Evolutionary conservation across 192 early-diverging fungal species (phyloP), one percentile per base, ranked within the genome.

Genomic region (Rhizophagus sp.): DNA sequence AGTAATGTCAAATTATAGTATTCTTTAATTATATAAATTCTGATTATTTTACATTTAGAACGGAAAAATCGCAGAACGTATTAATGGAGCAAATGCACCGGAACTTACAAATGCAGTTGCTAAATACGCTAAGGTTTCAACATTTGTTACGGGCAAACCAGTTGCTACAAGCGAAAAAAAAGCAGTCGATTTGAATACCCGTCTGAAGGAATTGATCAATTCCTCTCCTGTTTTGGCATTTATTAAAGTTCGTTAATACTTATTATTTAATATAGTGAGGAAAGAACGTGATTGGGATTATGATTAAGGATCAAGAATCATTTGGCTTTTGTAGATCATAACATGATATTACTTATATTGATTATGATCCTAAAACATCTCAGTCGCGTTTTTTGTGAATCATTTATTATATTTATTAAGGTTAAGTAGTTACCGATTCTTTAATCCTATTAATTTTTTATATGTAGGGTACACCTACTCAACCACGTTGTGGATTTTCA

Each of bases 401-500:
- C 34, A 36, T 4, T 36, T 36, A 36, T 36, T 36, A 9, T 2
- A 12, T 34, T 33, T 7, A 67, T 67, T 1, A 67, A 12, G 41
- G 30, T 30, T 30, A 30, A 30, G 30, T 30, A 1, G 30, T 1
- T 30, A 30, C 30, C 30, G 30, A 30, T 30, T 30, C 1, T 30
- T 30, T 33, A 33, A 33, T 66, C 10, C 17, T 13, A 27, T 67
- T 67, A 1, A 7, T 30, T 67, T 30, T 57, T 62, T 30, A 73
- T 34, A 19, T 36, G 68, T 19, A 75, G 75, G 78, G 82, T 70
- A 85, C 82, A 30, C 82, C 83, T 36, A 83, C 72, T 39, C 88
- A 94, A 85, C 97, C 97, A 30, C 88, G 96, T 9, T 99, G 97
- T 85, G 96, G 96, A 15, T 99, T 98, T 83, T 95, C 94, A 70